Conservation (phyloP, 2,329 filamentous ascomycete species). For the Pyricularia sp. region DNA sequence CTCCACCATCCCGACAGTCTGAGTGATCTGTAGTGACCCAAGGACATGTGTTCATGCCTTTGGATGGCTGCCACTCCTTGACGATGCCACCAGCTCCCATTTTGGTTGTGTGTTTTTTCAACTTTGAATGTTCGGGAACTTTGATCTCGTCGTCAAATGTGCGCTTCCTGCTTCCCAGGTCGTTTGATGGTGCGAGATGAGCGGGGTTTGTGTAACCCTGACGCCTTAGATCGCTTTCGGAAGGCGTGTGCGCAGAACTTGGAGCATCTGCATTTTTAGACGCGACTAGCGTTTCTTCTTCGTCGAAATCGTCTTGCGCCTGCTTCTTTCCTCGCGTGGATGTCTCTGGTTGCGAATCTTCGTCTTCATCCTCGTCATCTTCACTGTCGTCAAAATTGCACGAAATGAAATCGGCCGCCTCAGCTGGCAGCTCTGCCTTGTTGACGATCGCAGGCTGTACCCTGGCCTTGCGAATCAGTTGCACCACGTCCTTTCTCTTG, state of each 20-base stretch:
- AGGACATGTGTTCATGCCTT: slow-evolving; percentile 40
- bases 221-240: neutral
- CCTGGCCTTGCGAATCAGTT: slow-evolving; percentile 84
- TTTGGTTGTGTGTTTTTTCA: slow-evolving; percentile 37
- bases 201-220: neutral
- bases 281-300: neutral
- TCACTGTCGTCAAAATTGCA: slow-evolving; percentile 59
- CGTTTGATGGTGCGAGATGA: neutral
- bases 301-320: neutral
- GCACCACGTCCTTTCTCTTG: slow-evolving; percentile 81
- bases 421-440: slow-evolving; percentile 40
- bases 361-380: slow-evolving; percentile 15
- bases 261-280: neutral
- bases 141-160: slow-evolving; percentile 62
- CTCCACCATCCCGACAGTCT: slow-evolving; percentile 39
- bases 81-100: slow-evolving; percentile 38
- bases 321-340: neutral
- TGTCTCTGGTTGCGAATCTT: neutral
- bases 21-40: slow-evolving; percentile 53
- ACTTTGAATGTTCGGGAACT: slow-evolving; percentile 36
- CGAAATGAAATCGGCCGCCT: slow-evolving; percentile 81
- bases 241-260: neutral
- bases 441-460: slow-evolving; percentile 40
- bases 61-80: slow-evolving; percentile 39
- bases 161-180: slow-evolving; percentile 49